These are phyloP conservation scores for Sphagnum magellanicum DNA, from an alignment of 228 moss, liverwort and hornwort genomes.

Conservation along the genomic window DNA sequence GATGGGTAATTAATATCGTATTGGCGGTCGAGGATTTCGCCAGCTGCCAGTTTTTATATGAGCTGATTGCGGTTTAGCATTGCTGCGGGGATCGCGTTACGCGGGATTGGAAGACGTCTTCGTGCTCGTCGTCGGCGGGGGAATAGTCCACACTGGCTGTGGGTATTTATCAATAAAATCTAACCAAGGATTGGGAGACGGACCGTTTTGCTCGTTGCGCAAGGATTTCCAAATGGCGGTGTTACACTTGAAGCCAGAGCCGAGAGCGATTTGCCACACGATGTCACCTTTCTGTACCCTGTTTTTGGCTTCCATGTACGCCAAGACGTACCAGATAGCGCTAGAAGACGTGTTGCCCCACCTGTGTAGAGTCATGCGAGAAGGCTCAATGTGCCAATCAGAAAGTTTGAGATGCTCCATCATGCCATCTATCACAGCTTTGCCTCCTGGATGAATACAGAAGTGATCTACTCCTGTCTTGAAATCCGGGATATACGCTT, in stretches of 20 bases:
- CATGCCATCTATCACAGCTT: slow-evolving; percentile 39
- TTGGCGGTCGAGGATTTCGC: no score
- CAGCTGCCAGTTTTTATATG: no score
- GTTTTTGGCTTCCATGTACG: slow-evolving; percentile 45
- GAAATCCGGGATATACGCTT: slow-evolving; percentile 32
- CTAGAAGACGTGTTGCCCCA: slow-evolving; percentile 44
- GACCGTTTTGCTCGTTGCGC: slow-evolving; percentile 1
- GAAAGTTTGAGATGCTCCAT: slow-evolving; percentile 26
- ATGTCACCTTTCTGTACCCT: slow-evolving; percentile 20
- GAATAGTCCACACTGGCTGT: slow-evolving; percentile 1
- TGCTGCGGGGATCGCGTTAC: no score
- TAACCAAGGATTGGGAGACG: slow-evolving; percentile 26
- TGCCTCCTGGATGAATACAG: slow-evolving; percentile 51
- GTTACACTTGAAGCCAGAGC: slow-evolving; percentile 46
- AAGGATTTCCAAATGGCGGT: slow-evolving; percentile 46
- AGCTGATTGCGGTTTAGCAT: no score
- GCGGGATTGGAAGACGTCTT: no score
- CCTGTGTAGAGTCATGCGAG: slow-evolving; percentile 31
- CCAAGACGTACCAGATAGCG: slow-evolving; percentile 43
- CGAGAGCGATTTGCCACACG: slow-evolving; percentile 46
- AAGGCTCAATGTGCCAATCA: slow-evolving; percentile 38
- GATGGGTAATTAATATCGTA: no score
- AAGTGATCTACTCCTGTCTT: slow-evolving; percentile 32
- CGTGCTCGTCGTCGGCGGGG: no score
- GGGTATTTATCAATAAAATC: slow-evolving; percentile 35